Evolutionary conservation across 1,284 basidiomycete species (phyloP).

Genomic region (Flammula alnicola): DNA sequence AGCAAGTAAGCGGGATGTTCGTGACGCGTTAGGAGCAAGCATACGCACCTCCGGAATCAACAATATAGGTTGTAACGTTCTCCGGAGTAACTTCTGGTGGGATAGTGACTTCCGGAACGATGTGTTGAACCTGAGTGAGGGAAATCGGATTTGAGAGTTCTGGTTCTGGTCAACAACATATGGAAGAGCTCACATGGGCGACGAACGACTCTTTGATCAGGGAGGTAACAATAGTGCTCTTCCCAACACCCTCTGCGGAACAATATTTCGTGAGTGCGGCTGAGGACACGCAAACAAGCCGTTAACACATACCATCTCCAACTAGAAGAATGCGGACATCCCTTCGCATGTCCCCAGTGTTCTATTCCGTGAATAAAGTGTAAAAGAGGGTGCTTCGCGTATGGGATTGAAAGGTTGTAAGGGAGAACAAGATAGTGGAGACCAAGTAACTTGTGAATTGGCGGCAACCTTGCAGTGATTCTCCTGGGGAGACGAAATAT

Average conservation of each 20-base stretch:
- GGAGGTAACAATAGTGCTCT: constrained; percentile 93
- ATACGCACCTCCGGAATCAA: constrained; percentile 88
- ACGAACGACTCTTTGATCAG: constrained; percentile 96
- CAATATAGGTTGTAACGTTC: constrained; percentile 94
- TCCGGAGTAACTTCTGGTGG: constrained; percentile 95
- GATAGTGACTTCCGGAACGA: constrained; percentile 95
- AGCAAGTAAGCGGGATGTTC: background rate
- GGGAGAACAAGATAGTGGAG: too few relatives aligned
- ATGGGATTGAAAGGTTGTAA: too few relatives aligned
- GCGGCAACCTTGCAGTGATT: background rate
- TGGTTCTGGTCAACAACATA: background rate
- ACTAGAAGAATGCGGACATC: constrained; percentile 94
- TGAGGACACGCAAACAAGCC: constrained; percentile 6
- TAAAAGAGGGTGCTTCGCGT: too few relatives aligned
- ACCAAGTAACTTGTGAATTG: background rate
- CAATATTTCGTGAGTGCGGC: constrained; percentile 2
- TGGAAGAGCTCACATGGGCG: constrained; percentile 61
- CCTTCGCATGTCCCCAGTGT: constrained; percentile 64
- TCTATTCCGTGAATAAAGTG: too few relatives aligned
- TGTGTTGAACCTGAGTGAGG: constrained; percentile 75
- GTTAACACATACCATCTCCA: constrained; percentile 77
- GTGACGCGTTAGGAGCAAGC: constrained; percentile 9
- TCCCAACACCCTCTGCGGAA: constrained; percentile 84
- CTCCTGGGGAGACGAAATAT: constrained; percentile 13
- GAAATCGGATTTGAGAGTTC: constrained; percentile 1